These are phyloP conservation scores for Pseudotsuga menziesii DNA, from an alignment of 75 land plant species.

Conservation along the genomic window DNA sequence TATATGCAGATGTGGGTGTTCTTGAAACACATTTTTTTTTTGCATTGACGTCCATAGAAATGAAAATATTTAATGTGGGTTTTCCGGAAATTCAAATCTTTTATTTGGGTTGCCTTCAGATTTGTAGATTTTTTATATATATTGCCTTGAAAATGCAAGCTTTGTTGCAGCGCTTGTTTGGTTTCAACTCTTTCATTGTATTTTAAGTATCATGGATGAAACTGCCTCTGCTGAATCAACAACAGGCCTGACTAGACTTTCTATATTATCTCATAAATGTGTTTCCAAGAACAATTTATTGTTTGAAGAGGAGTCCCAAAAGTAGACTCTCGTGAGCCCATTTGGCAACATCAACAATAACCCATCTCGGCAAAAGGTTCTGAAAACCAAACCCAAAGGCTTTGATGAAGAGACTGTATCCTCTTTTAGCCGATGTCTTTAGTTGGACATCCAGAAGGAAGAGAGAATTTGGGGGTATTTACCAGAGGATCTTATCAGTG, in stretches of 20 bases:
- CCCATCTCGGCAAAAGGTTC: constrained; percentile 1
- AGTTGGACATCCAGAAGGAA: constrained; percentile 62
- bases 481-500: constrained; percentile 61
- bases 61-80: neutral
- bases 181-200: neutral
- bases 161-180: neutral
- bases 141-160: neutral
- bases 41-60: neutral
- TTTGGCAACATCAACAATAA: neutral
- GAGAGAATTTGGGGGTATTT: constrained; percentile 56
- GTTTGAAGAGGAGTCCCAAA: constrained; percentile 4
- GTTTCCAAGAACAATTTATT: neutral
- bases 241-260: neutral
- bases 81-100: neutral
- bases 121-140: too few relatives aligned
- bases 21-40: neutral
- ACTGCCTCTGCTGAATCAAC: neutral
- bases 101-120: neutral
- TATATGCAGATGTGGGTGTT: neutral
- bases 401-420: constrained; percentile 21
- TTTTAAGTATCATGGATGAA: constrained; percentile 6
- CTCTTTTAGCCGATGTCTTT: neutral
- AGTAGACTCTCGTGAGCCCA: neutral
- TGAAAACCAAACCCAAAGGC: constrained; percentile 12
- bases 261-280: neutral